Evolutionary conservation across 306 rosid species (phyloP), one percentile per base, ranked within the genome.

Genomic region (Glycine soja): DNA sequence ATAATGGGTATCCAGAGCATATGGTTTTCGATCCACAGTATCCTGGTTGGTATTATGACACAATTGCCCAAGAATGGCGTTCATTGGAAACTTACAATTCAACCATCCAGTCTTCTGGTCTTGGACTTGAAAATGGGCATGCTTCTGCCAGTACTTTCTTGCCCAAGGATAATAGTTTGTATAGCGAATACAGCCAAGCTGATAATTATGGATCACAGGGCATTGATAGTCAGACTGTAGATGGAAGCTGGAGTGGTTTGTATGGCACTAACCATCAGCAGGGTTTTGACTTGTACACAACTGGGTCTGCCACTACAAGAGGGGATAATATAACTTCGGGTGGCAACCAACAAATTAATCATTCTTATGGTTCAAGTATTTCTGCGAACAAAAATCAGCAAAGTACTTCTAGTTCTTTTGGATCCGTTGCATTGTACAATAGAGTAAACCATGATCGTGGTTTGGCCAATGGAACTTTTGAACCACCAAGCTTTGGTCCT

Each of bases 11-110:
- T 83, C 98, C 97, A 0, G 93, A 86, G 58, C 95, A 92, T 80
- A 91, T 94, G 90, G 36, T 81, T 68, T 92, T 94, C 50, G 90
- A 94, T 88, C 91, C 97, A 54, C 92, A 90, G 10, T 91, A 91
- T 83, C 97, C 93, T 45, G 98, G 85, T 76, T 91, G 92, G 95
- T 94, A 94, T 81, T 94, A 86, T 54, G 98, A 94, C 82, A 88
- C 87, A 52, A 87, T 89, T 83, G 79, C 85, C 13, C 90, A 80
- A 83, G 93, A 89, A 81, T 94, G 98, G 98, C 83, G 88, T 61
- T 51, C 77, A 4, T 85, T 94, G 80, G 97, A 91, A 48, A 77
- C 86, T 36, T 94, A 89, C 46, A 70, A 74, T 81, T 72, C 92
- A 11, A 84, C 91, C 48, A 59, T 83, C 56, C 90, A 88, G 38